Base-by-base conservation (phyloP, 2,329 filamentous ascomycete species). In the Coleophoma eucalyptorum region DNA sequence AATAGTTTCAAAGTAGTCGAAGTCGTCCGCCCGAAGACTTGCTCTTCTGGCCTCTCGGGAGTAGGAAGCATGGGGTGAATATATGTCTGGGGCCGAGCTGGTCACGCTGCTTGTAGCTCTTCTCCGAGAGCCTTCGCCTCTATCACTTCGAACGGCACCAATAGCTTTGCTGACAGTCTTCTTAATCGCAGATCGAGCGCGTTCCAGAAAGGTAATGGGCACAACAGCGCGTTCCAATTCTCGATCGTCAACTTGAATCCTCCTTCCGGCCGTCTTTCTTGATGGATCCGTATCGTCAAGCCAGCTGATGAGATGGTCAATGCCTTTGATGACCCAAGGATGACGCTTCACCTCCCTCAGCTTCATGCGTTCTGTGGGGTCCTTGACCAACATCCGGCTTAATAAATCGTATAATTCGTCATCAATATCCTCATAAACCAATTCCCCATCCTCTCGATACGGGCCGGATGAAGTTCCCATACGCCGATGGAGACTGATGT, bases 301-400 rank as follows among this genome's bases (percentile, higher is more conserved):
- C 94, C 94, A 99, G 10, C 79, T 77, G 32, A 82, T 74, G 35
- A 86, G 81, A 59, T 96, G 86, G 33, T 81, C 73, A 43, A 97
- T 81, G 56, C 87, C 91, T 51, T 86, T 77, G 1, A 93, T 77
- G 15, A 97, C 87, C 94, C 94, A 99, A 5, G 87, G 86, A 65
- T 99, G 94, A 53, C 89, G 86, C 68, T 97, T 97, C 62, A 97
- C 93, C 61, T 97, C 93, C 53, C 86, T 84, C 47, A 99, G 75
- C 7, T 89, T 88, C 62, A 99, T 97, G 37, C 94, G 85, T 69
- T 92, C 86, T 31, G 88, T 79, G 1, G 93, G 92, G 63, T 97
- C 90, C 71, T 97, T 99, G 59, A 81, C 86, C 51, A 99, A 78
- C 72, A 99, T 84, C 58, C 85, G 83, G 45, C 75, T 77, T 26